Percentiles rank a stretch among this genome's conserved stretches.
phyloP scores from a whole-genome alignment of 2,329 filamentous ascomycete genomes.

The Ophiocordyceps camponoti-leonardi region DNA sequence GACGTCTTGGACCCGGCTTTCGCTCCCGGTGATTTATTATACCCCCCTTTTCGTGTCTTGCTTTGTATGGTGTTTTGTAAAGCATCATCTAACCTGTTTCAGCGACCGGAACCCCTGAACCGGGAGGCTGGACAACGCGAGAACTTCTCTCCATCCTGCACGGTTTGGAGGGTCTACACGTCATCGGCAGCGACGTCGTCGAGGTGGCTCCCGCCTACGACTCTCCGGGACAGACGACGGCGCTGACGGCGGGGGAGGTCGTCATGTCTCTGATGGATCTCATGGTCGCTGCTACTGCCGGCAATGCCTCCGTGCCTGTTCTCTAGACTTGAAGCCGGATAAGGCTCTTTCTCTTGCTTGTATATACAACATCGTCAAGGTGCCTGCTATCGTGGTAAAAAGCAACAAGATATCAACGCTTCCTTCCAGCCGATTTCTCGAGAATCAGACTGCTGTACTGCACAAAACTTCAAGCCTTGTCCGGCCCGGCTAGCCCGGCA shows the following conservation, averaged over 20 bases:
- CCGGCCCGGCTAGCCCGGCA: neutral
- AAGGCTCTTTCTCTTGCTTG: no score
- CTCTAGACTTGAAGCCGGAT: neutral
- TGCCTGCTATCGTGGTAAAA: no score
- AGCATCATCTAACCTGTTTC: conserved; percentile 9
- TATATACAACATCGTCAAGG: no score
- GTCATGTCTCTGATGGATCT: conserved; percentile 18
- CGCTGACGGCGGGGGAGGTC: conserved; percentile 64
- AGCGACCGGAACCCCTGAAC: conserved; percentile 68
- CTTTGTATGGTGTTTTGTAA: no score
- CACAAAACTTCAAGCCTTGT: no score
- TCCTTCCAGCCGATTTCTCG: neutral
- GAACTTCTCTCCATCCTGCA: conserved; percentile 66
- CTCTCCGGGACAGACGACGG: conserved; percentile 58
- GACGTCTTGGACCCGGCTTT: conserved; percentile 55
- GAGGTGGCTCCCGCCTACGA: conserved; percentile 77
- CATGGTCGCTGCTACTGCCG: conserved; percentile 4
- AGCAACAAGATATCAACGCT: neutral
- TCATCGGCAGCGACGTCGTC: conserved; percentile 73
- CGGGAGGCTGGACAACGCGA: conserved; percentile 71
- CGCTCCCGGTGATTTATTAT: conserved; percentile 5
- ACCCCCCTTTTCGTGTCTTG: neutral
- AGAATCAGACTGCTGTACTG: no score
- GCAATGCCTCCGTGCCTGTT: neutral
- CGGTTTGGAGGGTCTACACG: conserved; percentile 59